Evolutionary conservation across 177 flowering plant genomes (phyloP).

Genomic region (Telopea speciosissima): DNA sequence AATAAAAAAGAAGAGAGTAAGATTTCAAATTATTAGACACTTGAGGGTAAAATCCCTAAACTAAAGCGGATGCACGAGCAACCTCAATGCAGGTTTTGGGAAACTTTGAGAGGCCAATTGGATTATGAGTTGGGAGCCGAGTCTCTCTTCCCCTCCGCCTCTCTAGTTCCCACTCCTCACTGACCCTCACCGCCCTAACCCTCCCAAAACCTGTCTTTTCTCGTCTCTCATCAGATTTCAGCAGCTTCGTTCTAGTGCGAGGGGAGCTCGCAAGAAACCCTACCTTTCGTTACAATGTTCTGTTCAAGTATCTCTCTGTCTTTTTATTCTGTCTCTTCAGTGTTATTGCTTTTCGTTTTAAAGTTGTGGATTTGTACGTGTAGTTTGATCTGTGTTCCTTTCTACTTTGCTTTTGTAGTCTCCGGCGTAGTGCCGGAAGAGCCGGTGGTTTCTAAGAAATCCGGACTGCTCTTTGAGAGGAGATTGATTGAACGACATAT

Average conservation of each 20-base stretch:
- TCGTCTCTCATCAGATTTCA: background rate
- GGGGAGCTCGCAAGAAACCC: conserved; percentile 26
- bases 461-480: conserved; percentile 84
- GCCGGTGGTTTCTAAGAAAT: conserved; percentile 77
- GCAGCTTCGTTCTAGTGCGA: background rate
- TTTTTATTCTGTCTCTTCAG: background rate
- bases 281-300: conserved; percentile 47
- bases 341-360: background rate
- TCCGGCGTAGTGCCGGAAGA: conserved; percentile 99
- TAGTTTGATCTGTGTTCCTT: conserved; percentile 2
- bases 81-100: no score
- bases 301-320: conserved; percentile 54
- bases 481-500: conserved; percentile 86
- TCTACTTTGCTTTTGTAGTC: conserved; percentile 33
- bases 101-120: no score
- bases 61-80: no score
- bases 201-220: background rate
- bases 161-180: background rate
- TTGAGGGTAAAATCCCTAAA: no score
- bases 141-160: no score
- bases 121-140: no score
- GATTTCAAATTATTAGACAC: no score
- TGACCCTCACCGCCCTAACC: no score
- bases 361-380: background rate
- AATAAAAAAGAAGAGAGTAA: no score